Base-by-base conservation (phyloP, 2,329 filamentous ascomycete species). In the Trichoderma sp. region DNA sequence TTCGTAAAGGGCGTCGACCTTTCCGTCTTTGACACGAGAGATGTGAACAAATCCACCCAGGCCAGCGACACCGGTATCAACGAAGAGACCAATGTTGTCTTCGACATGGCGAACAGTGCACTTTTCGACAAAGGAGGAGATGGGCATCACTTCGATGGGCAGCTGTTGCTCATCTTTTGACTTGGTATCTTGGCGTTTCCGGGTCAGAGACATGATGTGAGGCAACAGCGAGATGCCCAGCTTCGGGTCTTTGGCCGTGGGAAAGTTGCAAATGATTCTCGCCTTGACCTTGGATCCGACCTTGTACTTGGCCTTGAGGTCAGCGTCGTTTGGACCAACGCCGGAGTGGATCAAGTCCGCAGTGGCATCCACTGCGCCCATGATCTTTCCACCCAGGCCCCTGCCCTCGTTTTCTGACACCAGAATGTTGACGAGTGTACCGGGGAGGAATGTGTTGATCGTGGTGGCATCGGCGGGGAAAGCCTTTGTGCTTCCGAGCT, bases 41-140 rank as follows among this genome's bases (percentile, higher is more conserved):
- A 99, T 96, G 79, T 99, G 96, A 26, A 96, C 94, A 76, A 97
- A 99, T 11, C 93, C 93, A n/a, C 87, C 83, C 3, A 95, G 83
- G 34, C 89, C 93, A 4, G 79, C 71, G 18, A 81, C 72, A 1
- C 89, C 90, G 49, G 94, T 81, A 72, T 91, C 87, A 8, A 94
- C 85, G 75, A 96, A 97, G 2, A 97, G 83, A 65, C 96, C 96
- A 70, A 95, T 87, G 3, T 90, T 89, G 5, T 89, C 84, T 72
- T 96, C 91, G 3, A 97, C 93, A 73, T 91, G 91, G 65, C 89
- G 86, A 8, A 99, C 89, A 46, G 88, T 93, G 68, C 92, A 93
- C 72, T 91, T 87, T 58, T 95, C 90, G 30, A 97, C 82, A 55
- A 91, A 87, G 0, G 91, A 89, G 4, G 94, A 97, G 37, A 93